Percentiles rank a stretch among this genome's conserved stretches.
phyloP scores from a whole-genome alignment of 2,329 filamentous ascomycete species.

The Ceratocystis huliohia region DNA sequence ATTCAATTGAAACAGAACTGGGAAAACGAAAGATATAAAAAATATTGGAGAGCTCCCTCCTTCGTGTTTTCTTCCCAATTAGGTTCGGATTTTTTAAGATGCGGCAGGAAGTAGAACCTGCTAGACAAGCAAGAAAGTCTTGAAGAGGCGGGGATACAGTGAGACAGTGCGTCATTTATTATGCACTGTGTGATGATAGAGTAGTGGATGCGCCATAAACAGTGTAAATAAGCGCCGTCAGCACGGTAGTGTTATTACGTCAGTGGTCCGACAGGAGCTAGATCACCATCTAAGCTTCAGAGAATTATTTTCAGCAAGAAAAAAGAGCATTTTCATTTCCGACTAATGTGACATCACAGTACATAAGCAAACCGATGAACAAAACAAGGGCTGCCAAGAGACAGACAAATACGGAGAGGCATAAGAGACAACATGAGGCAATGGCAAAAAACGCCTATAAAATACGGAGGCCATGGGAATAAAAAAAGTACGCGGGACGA shows the following conservation, averaged over 20 bases:
- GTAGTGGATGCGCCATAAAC: neutral
- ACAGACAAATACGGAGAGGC: neutral
- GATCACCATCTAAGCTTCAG: neutral
- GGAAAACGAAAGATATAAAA: no score
- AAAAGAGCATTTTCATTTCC: neutral
- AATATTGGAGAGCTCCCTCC: no score
- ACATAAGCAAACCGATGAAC: no score
- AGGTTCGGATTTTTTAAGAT: no score
- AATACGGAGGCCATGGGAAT: constrained; percentile 4
- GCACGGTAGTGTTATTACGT: neutral
- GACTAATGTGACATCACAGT: no score
- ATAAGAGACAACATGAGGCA: neutral
- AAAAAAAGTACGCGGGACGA: neutral
- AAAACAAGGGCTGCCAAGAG: neutral
- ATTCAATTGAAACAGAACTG: no score
- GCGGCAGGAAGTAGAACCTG: no score
- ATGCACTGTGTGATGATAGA: neutral
- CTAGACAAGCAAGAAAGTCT: no score
- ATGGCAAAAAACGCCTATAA: neutral
- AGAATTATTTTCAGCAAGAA: neutral
- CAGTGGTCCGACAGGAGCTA: neutral
- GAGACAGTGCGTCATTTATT: neutral
- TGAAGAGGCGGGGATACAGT: neutral
- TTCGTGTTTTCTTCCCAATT: no score
- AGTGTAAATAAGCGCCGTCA: neutral